Conservation (phyloP, 352 stramenopile species). For the Pilasporangium apinafurcum region DNA sequence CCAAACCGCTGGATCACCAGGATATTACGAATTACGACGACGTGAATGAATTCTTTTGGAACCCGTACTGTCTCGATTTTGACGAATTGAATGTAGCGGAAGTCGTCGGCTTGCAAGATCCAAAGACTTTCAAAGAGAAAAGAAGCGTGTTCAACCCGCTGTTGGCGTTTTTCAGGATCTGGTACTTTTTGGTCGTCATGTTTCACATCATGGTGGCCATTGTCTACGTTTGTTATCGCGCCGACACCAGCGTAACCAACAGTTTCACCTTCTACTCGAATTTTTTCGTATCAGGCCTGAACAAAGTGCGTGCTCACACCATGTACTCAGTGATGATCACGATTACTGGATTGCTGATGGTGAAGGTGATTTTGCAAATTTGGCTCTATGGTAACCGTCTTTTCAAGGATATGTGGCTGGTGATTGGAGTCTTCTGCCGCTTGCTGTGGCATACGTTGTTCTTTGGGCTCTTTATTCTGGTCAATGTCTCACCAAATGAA, state of each 20-base stretch:
- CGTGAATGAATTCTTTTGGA: conserved; percentile 89
- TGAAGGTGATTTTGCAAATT: conserved; percentile 71
- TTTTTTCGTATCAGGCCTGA: conserved; percentile 42
- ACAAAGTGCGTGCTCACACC: conserved; percentile 56
- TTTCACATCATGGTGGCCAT: conserved; percentile 68
- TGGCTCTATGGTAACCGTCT: conserved; percentile 65
- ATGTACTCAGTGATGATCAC: conserved; percentile 70
- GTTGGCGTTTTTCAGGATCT: conserved; percentile 78
- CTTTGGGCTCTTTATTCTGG: conserved; percentile 50
- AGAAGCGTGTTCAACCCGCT: conserved; percentile 82
- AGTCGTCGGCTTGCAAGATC: conserved; percentile 46
- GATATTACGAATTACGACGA: conserved; percentile 87
- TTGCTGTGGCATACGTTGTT: conserved; percentile 75
- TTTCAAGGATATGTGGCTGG: conserved; percentile 61
- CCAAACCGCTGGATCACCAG: conserved; percentile 63
- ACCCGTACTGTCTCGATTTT: conserved; percentile 46
- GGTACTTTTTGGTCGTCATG: conserved; percentile 73
- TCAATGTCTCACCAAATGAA: conserved; percentile 59
- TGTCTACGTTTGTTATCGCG: conserved; percentile 65
- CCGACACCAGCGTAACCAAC: conserved; percentile 29
- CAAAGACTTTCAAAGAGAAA: conserved; percentile 87
- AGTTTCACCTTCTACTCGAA: conserved; percentile 60
- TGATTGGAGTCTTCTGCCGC: conserved; percentile 53
- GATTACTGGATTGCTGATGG: conserved; percentile 35
- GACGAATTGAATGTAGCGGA: conserved; percentile 64